Base-by-base conservation (phyloP, 768 basidiomycete genomes). In the button mushroom (Agaricus bisporus) region DNA sequence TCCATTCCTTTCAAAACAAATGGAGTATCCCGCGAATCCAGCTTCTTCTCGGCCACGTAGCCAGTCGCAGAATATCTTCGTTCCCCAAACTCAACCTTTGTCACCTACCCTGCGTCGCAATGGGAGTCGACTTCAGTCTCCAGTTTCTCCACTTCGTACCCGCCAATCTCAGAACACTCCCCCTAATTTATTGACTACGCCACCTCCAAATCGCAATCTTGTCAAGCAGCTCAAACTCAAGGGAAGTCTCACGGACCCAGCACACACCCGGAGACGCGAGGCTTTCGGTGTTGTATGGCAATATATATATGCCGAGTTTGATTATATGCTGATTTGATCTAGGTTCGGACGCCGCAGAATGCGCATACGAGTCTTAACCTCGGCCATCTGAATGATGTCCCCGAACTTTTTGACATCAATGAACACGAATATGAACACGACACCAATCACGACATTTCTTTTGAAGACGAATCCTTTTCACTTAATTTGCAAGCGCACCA, bases 241-340 rank as follows among this genome's bases (percentile, higher is more conserved):
- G 59, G 87, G 88, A 48, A 81, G 83, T 60, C 69, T 82, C 50
- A 89, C 88, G 2, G 88, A 88, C 63, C 88, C 88, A 18, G 79
- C 84, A 8, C 79, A 75, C 45, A 68, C 73, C 35, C 64, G 78
- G 41, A 69, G 73, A 57, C 70, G 78, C 37, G 75, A 76, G 57
- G 71, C 71, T 41, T 71, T 76, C 58, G 71, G 69, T 39, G 58
- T 63, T 26, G 73, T 77, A 60, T 46, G 72, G 64, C 15, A n/a
- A 44, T 39, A 48, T 28, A 10, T 32, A 18, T 37, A 65, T 32
- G 32, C 8, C 17, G 70, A 65, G 38, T 53, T 68, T 44, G 41
- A 18, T 18, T 58, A 17, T 49, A 48, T 56, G 51, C 6, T 53
- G 1, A 56, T 46, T 44, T 37, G 43, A 47, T n/a, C 41, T n/a